Conservation (phyloP, 2,329 filamentous ascomycete genomes). For the Ceratocystis eucalypticola region DNA sequence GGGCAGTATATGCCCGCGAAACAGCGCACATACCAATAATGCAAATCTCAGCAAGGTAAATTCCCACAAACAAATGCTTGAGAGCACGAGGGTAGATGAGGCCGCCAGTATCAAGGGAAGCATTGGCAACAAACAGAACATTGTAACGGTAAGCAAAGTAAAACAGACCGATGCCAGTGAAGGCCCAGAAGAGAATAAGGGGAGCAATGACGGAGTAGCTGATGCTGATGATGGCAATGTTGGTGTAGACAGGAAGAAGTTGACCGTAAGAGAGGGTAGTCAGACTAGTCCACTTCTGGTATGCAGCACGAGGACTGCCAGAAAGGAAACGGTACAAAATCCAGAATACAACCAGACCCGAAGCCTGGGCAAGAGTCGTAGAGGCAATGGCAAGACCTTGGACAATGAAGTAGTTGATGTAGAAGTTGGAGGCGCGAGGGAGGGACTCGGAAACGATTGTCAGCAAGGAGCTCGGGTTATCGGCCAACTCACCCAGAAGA, state of each 20-base stretch:
- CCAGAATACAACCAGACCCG: conserved; percentile 53
- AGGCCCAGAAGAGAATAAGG: conserved; percentile 66
- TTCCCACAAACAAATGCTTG: conserved; percentile 69
- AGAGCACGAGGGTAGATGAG: conserved; percentile 77
- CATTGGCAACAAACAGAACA: conserved; percentile 66
- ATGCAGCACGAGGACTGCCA: conserved; percentile 65
- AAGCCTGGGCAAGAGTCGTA: conserved; percentile 54
- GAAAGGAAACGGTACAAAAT: conserved; percentile 57
- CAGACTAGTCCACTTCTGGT: conserved; percentile 56
- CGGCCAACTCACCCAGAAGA: conserved; percentile 47
- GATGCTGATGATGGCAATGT: conserved; percentile 60
- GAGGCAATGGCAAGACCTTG: conserved; percentile 71
- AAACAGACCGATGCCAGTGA: conserved; percentile 62
- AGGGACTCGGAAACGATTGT: conserved; percentile 57
- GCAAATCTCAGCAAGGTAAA: conserved; percentile 69
- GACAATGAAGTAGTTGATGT: conserved; percentile 77
- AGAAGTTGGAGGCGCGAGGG: conserved; percentile 82
- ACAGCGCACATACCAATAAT: conserved; percentile 71
- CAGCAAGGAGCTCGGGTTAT: conserved; percentile 49
- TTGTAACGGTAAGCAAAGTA: conserved; percentile 82
- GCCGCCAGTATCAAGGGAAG: conserved; percentile 74
- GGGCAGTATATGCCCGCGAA: conserved; percentile 50
- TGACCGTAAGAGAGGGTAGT: conserved; percentile 63
- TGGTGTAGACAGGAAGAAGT: conserved; percentile 60
- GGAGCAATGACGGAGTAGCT: conserved; percentile 76